Percentiles rank a stretch among this genome's conserved stretches.
Evolutionary conservation across 1,284 basidiomycete species (phyloP).

Genomic region (Naganishia albida): DNA sequence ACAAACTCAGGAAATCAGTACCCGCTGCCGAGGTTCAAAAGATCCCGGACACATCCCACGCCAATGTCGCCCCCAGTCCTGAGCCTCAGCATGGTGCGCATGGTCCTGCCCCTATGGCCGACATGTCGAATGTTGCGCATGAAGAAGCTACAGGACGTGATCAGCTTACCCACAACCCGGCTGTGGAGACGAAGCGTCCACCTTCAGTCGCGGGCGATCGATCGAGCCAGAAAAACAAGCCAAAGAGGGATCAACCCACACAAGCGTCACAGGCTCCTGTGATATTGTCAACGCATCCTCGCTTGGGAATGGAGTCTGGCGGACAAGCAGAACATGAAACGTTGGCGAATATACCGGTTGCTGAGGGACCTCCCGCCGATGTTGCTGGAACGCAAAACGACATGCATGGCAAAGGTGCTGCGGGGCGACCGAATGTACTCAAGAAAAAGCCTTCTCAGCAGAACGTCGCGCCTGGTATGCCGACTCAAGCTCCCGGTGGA

Average conservation of each 20-base stretch:
- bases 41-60: background rate
- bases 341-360: background rate
- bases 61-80: background rate
- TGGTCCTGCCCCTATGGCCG: background rate
- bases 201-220: background rate
- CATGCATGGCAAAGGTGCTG: background rate
- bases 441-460: conserved; percentile 26
- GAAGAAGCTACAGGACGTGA: too few relatives aligned
- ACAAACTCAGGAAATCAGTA: conserved; percentile 15
- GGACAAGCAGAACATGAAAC: background rate
- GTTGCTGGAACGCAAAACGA: background rate
- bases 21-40: background rate
- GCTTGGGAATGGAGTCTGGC: background rate
- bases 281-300: conserved; percentile 14
- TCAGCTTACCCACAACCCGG: background rate
- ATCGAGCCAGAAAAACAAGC: background rate
- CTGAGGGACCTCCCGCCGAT: background rate
- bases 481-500: background rate
- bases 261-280: conserved; percentile 4
- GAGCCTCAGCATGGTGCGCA: background rate
- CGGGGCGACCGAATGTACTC: conserved; percentile 19
- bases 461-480: background rate
- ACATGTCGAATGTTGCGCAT: conserved; percentile 1
- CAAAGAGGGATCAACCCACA: background rate
- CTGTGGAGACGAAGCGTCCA: background rate